These are phyloP conservation scores for Microstegium vimineum DNA, from an alignment of 176 grass and related monocot species.

Conservation along the genomic window DNA sequence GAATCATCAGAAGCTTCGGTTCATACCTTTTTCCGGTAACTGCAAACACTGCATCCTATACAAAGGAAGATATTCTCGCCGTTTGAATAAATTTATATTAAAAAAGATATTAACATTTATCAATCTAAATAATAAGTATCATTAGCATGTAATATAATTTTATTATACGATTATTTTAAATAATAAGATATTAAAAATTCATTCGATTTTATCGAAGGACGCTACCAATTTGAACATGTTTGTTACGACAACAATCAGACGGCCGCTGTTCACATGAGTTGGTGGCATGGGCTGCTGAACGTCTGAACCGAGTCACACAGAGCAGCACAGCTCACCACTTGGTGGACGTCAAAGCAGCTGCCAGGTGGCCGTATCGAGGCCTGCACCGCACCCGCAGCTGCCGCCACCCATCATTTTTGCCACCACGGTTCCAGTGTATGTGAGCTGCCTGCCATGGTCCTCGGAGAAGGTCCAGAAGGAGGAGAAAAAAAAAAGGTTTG, in stretches of 20 bases:
- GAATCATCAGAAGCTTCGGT: neutral
- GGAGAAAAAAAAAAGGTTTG: neutral
- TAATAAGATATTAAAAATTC: too few relatives aligned
- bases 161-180: too few relatives aligned
- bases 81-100: too few relatives aligned
- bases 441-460: neutral
- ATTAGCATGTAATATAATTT: too few relatives aligned
- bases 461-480: neutral
- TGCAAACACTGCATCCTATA: too few relatives aligned
- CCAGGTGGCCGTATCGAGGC: neutral
- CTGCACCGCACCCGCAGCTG: constrained; percentile 29
- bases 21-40: neutral
- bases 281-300: neutral
- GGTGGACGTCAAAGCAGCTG: constrained; percentile 18
- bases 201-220: neutral
- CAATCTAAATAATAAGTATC: too few relatives aligned
- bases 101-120: too few relatives aligned
- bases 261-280: neutral
- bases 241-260: neutral
- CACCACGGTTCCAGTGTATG: constrained; percentile 37
- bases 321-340: neutral
- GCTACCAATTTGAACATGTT: neutral
- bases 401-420: constrained; percentile 46
- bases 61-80: too few relatives aligned
- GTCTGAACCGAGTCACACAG: neutral